Evolutionary conservation across 495 filamentous ascomycete species (phyloP), one percentile per base, ranked within the genome.

Genomic region (Aspergillus nidulans): DNA sequence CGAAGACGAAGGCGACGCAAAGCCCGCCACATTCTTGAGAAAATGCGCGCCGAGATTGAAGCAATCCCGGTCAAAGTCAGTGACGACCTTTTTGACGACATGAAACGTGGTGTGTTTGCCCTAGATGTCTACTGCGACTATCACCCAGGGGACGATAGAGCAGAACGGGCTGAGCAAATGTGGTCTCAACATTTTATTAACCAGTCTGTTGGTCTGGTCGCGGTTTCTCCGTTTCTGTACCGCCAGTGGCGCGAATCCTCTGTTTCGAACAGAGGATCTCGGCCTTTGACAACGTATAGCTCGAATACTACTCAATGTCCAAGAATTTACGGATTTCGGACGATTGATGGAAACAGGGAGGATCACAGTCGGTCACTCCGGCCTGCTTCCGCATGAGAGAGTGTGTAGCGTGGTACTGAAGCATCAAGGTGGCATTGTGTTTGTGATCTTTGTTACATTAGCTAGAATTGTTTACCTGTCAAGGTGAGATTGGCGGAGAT

Each of bases 31-130:
- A 61, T 58, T 6, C 24, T 68, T 19, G 24, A 56, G 8, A 58
- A 55, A 18, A 54, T 65, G 65, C 52, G 62, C 1, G 36, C 32
- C 28, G 53, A 41, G 24, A 56, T 68, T 28, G 60, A 65, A 44
- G 48, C 47, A 1, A 63, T 68, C 18, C 65, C 62, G 1, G 53
- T 68, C 12, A 58, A 54, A 23, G 60, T 68, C 12, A 53, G 38
- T 45, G 51, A 68, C 18, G 58, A 63, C 9, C 51, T 64, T 7
- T 60, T 60, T 32, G 56, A 58, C 15, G 62, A 65, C 16, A 51
- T 68, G 55, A 68, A 68, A 49, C 62, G 65, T 10, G 60, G 59
- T 1, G 42, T 68, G 9, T 68, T 68, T 42, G 57, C 53, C 10
- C 44, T 68, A 15, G 60, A 65, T 41, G 48, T 58, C 24, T 54